Percentiles rank a stretch among this genome's conserved stretches.
Conservation (phyloP, 331 rosid species). For the Prunus yedoensis region DNA sequence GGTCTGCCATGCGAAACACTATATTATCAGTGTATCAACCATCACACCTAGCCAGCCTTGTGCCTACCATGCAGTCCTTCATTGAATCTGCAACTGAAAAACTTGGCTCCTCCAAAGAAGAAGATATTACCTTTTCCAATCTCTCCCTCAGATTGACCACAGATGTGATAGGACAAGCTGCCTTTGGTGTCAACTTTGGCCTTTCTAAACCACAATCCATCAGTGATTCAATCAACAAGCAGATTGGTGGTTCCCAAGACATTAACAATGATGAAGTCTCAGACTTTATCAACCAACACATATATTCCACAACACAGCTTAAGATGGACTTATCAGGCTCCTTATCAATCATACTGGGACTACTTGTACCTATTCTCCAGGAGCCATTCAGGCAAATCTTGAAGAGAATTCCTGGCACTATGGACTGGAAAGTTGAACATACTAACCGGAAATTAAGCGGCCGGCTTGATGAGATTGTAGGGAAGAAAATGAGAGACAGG, state of each 20-base stretch:
- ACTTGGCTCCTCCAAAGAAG: constrained; percentile 41
- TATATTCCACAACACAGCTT: constrained; percentile 83
- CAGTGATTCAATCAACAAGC: constrained; percentile 37
- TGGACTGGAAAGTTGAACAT: constrained; percentile 85
- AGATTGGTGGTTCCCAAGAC: constrained; percentile 1
- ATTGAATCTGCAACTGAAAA: constrained; percentile 71
- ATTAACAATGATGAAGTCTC: constrained; percentile 45
- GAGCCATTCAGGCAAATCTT: constrained; percentile 82
- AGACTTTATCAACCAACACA: constrained; percentile 78
- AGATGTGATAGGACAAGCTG: constrained; percentile 84
- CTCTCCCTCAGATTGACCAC: constrained; percentile 77
- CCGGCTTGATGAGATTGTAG: constrained; percentile 69
- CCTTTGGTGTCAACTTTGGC: constrained; percentile 89
- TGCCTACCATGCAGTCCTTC: constrained; percentile 81
- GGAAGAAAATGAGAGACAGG: constrained; percentile 52
- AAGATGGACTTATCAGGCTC: constrained; percentile 94
- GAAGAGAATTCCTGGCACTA: constrained; percentile 84
- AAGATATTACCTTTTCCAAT: constrained; percentile 64
- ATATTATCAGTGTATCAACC: constrained; percentile 80
- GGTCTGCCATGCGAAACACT: constrained; percentile 87
- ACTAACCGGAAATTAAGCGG: constrained; percentile 55
- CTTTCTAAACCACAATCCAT: constrained; percentile 55
- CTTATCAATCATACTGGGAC: constrained; percentile 88
- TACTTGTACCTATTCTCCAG: constrained; percentile 69
- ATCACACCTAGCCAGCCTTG: constrained; percentile 62